phyloP scores from a whole-genome alignment of 2,329 filamentous ascomycete species.

The Westerdykella sp. region DNA sequence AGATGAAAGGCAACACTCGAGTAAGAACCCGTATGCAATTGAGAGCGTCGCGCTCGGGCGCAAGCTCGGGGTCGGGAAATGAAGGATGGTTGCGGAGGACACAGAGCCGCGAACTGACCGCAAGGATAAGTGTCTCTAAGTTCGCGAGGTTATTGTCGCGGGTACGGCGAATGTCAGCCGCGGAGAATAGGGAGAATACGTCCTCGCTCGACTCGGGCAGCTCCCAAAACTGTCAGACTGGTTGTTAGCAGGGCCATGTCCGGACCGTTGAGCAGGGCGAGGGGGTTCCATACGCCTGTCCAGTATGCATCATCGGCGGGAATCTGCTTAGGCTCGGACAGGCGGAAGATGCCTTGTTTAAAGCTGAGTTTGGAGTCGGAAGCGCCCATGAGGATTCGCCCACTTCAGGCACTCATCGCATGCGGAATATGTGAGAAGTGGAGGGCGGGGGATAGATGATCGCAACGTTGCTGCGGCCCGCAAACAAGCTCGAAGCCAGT shows the following conservation, averaged over 20 bases:
- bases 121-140: constrained; percentile 80
- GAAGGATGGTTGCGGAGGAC: constrained; percentile 80
- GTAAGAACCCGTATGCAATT: constrained; percentile 93
- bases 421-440: neutral
- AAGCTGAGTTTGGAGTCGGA: constrained; percentile 98
- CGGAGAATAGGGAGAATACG: constrained; percentile 91
- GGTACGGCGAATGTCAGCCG: constrained; percentile 71
- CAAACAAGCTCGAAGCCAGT: neutral
- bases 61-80: constrained; percentile 80
- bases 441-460: neutral
- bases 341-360: constrained; percentile 94
- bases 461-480: neutral
- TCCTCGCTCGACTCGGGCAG: constrained; percentile 93
- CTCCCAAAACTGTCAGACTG: constrained; percentile 73
- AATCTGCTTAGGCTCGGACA: constrained; percentile 87
- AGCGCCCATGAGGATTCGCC: constrained; percentile 68
- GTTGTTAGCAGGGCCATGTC: constrained; percentile 1
- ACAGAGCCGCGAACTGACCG: constrained; percentile 75
- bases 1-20: constrained; percentile 80
- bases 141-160: constrained; percentile 81
- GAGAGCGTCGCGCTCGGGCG: constrained; percentile 77
- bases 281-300: constrained; percentile 64
- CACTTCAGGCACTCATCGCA: constrained; percentile 22
- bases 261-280: neutral
- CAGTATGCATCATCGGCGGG: constrained; percentile 85